Base-by-base conservation (phyloP, 345 rosid genomes). In the Bruguiera parviflora region DNA sequence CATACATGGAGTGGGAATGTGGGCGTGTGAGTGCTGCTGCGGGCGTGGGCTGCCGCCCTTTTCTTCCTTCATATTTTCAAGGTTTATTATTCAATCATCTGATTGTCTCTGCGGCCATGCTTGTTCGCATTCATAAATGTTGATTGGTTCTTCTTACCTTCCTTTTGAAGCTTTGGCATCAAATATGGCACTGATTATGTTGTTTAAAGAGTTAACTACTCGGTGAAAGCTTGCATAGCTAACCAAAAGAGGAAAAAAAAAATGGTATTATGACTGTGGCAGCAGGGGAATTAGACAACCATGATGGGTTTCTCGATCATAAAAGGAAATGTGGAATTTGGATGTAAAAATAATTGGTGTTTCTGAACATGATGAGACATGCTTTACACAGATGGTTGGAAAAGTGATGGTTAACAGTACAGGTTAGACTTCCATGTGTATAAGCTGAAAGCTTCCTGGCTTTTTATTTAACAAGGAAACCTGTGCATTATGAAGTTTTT, bases 11-110 rank as follows among this genome's bases (percentile, higher is more conserved):
- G 29, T 70, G 73, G 96, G 92, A 58, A 86, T 95, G 96, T 95
- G 98, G 99, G 77, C 53, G 22, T 74, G 22, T 55, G 98, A 90
- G 57, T 95, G 99, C 82, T 59, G 63, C 8, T 95, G 99, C 55
- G 79, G 37, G 35, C 10, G 47, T 11, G 47, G 47, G 49, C 49
- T 76, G 15, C 29, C 70, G 18, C 80, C 78, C 15, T 31, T 60
- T 51, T 35, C 61, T 53, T 81, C 71, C 31, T 69, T 69, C 0
- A 63, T 73, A 46, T n/a, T 6, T 32, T 59, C 64, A 61, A 85
- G 92, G 96, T 91, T 77, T 31, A 4, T 39, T 60, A 2, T 8
- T 63, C 3, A 11, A 20, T 39, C 63, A 27, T 49, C 47, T 18
- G 58, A 39, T 65, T 57, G 67, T 46, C 10, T 8, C 11, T 56